Conservation (phyloP, 345 rosid genomes). For the Syzygium aqueum region DNA sequence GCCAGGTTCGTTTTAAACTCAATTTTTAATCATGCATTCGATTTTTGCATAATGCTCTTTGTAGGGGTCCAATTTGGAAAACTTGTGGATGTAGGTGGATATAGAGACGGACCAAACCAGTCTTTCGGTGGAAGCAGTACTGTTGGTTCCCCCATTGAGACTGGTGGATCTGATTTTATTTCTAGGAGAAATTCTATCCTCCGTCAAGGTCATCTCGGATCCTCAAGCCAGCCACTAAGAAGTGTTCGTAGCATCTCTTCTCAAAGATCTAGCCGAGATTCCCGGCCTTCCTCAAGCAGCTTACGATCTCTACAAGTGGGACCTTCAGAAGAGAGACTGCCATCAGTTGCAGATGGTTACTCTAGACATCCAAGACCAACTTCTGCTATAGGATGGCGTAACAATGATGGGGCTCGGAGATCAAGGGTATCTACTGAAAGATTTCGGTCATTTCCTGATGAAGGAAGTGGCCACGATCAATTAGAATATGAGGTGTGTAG, state of each 20-base stretch:
- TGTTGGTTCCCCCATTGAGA: conserved; percentile 28
- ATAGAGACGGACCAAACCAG: conserved; percentile 36
- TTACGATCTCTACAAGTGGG: conserved; percentile 38
- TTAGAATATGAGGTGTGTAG: conserved; percentile 53
- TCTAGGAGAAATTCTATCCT: conserved; percentile 36
- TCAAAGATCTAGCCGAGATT: conserved; percentile 53
- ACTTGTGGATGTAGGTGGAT: conserved; percentile 47
- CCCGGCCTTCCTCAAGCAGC: conserved; percentile 54
- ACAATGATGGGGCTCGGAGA: conserved; percentile 53
- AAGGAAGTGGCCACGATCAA: conserved; percentile 38
- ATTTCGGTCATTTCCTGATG: conserved; percentile 42
- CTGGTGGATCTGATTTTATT: conserved; percentile 31
- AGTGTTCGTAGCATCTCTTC: conserved; percentile 37
- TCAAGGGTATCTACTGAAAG: conserved; percentile 61
- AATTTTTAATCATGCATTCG: neutral
- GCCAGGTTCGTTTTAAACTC: conserved; percentile 23
- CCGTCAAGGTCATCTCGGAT: conserved; percentile 38
- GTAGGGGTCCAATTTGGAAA: neutral
- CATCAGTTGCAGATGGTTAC: conserved; percentile 40
- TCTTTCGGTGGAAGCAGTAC: conserved; percentile 29
- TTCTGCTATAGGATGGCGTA: conserved; percentile 47
- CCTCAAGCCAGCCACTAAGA: conserved; percentile 37
- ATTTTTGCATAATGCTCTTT: neutral
- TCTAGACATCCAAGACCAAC: conserved; percentile 55
- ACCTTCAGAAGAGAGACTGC: conserved; percentile 47